Base-by-base conservation (phyloP, 164 flowering plant species). In the Aristolochia contorta region DNA sequence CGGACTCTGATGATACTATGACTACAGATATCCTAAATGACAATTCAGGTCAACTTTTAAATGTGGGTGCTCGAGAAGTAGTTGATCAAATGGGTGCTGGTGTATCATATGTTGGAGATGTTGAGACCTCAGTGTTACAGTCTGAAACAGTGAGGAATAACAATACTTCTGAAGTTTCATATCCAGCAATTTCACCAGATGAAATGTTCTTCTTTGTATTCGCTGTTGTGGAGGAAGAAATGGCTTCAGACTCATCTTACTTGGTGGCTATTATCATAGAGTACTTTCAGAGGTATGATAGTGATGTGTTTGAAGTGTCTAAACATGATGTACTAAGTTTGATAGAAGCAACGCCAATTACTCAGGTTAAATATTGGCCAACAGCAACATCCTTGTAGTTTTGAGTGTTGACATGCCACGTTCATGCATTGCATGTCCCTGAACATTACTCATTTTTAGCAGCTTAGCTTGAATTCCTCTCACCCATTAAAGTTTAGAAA, bases 181-280 rank as follows among this genome's bases (percentile, higher is more conserved):
- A 90, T 6, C 76, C 85, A 27, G 87, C 89, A 62, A 78, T 87
- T 72, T 88, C 99, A 63, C 90, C 97, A 47, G 87, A 82, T 70
- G 99, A 94, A 72, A 75, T 94, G 78, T 88, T 84, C 74, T 75
- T 63, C 69, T 82, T 64, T 72, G 88, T 94, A 47, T 89, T 94
- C 74, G 69, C 91, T 75, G 77, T 80, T 47, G 82, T 83, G 37
- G 95, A 94, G 76, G 99, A 88, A 71, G 93, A 86, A 80, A 82
- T 91, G 87, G 67, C 78, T 0, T 94, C 84, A 56, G 93, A 94
- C 62, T 80, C 89, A 62, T 71, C 86, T 62, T 91, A 94, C 72
- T 79, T 94, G 74, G 73, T 82, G 65, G 75, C 92, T 41, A 71
- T 90, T 57, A 79, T 90, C 62, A 67, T 85, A 50, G 96, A 90